Evolutionary conservation across 2,329 filamentous ascomycete species (phyloP), one percentile per base, ranked within the genome.

Genomic region (Cercospora nicotianae): DNA sequence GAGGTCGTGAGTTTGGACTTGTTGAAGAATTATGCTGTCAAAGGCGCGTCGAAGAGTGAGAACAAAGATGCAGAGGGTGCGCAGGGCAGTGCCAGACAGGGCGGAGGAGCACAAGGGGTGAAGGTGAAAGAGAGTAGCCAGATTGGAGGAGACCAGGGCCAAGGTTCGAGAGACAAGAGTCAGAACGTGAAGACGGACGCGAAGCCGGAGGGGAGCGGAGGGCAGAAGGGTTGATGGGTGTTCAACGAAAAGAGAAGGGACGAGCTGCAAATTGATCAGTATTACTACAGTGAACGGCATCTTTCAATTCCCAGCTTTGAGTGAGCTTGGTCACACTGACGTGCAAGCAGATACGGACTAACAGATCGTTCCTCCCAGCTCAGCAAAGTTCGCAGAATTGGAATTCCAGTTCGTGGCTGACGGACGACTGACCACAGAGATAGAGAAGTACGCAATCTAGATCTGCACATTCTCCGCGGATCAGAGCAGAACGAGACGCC

Each of bases 11-110:
- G 18, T 10, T 63, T 67, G 36, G 58, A 64, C 23, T 28, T 67
- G 30, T 42, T 72, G 68, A 72, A 69, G 36, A 67, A 42, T 60
- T 72, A 57, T 63, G 70, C 68, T 6, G 66, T 58, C 4, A 62
- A 66, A 64, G 33, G 30, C 28, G 51, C 23, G 36, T 55, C 48
- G 48, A 26, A 10, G 20, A 23, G 53, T 36, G 61, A 63, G 28
- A 39, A 60, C 18, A 60, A 39, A 28, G 59, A 55, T 26, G 33
- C 18, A 16, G 55, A 59, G 4, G 20, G 62, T 8, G 30, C 18
- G 8, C 55, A 59, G 30, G 28, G 55, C n/a, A 59, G 55, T 59
- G 55, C 31, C n/a, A 59, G 55, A 30, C 55, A 36, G 30, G 28
- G 18, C 2, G 31, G 55, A 33, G 55, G 55, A 10, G 31, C 55